phyloP scores from a whole-genome alignment of 1,284 basidiomycete species.

The Pulchroboletus neoregius region DNA sequence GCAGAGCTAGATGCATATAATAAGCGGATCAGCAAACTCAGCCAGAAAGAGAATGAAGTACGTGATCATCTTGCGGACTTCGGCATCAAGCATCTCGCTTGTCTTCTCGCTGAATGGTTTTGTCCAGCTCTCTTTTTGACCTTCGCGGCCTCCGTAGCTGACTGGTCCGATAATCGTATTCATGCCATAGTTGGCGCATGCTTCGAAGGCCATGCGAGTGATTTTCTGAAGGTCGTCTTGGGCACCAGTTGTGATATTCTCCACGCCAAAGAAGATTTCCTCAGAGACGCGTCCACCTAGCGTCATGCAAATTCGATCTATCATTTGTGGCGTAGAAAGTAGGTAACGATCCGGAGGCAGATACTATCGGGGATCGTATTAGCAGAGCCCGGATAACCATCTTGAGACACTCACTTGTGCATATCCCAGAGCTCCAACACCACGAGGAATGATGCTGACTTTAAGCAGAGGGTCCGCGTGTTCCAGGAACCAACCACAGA shows the following conservation, averaged over 20 bases:
- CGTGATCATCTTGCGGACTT: slow-evolving; percentile 95
- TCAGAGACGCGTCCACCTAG: slow-evolving; percentile 98
- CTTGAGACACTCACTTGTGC: slow-evolving; percentile 63
- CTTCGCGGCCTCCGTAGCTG: slow-evolving; percentile 85
- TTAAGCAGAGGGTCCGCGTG: slow-evolving; percentile 96
- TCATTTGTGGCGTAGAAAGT: slow-evolving; percentile 90
- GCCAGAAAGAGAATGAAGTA: slow-evolving; percentile 34
- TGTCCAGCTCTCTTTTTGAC: slow-evolving; percentile 84
- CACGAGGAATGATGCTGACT: slow-evolving; percentile 98
- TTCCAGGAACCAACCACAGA: slow-evolving; percentile 98
- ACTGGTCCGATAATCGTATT: slow-evolving; percentile 92
- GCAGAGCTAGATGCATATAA: slow-evolving; percentile 50
- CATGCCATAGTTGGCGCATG: slow-evolving; percentile 95
- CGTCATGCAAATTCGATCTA: slow-evolving; percentile 98
- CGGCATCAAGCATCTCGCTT: slow-evolving; percentile 86
- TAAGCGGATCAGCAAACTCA: slow-evolving; percentile 8
- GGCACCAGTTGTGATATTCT: slow-evolving; percentile 95
- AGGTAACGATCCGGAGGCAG: slow-evolving; percentile 95
- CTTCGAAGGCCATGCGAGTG: slow-evolving; percentile 96
- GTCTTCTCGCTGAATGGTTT: slow-evolving; percentile 99
- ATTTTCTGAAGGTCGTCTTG: slow-evolving; percentile 98
- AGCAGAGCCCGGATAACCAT: slow-evolving; percentile 4
- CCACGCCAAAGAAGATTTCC: slow-evolving; percentile 95
- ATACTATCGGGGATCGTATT: slow-evolving; percentile 51
- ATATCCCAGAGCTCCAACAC: slow-evolving; percentile 94